phyloP scores from a whole-genome alignment of 169 alveolate genomes.

The Plasmodium ovale region DNA sequence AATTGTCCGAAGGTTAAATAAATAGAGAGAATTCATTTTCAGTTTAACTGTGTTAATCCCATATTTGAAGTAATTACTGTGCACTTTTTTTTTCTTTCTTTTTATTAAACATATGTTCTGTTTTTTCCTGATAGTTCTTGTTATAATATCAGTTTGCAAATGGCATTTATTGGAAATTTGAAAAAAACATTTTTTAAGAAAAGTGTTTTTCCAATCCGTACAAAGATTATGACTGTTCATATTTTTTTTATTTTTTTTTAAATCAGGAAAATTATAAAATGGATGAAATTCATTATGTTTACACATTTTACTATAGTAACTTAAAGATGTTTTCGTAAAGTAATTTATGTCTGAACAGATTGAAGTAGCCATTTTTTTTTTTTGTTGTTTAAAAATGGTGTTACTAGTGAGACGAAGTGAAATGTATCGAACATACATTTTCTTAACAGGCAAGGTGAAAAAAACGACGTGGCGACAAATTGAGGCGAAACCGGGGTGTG shows the following conservation, averaged over 20 bases:
- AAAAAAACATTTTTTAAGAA: neutral
- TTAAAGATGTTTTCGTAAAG: conserved; percentile 5
- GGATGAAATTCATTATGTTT: conserved; percentile 1
- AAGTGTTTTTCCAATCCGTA: neutral
- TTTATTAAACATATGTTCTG: conserved; percentile 11
- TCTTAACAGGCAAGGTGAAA: neutral
- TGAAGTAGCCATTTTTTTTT: conserved; percentile 9
- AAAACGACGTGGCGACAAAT: too few relatives aligned
- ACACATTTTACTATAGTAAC: neutral
- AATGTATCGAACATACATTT: conserved; percentile 40
- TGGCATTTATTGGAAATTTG: neutral
- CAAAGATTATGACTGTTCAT: conserved; percentile 11
- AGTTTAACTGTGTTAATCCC: neutral
- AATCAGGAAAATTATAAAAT: conserved; percentile 13
- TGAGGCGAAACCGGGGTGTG: too few relatives aligned
- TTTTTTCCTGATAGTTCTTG: conserved; percentile 8
- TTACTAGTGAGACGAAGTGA: conserved; percentile 1
- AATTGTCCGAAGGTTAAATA: too few relatives aligned
- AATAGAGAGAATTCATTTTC: too few relatives aligned
- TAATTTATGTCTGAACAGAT: conserved; percentile 12
- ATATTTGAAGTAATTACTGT: conserved; percentile 21
- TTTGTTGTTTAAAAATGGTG: conserved; percentile 36
- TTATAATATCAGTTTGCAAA: conserved; percentile 9
- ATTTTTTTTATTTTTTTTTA: conserved; percentile 16
- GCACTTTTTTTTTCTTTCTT: conserved; percentile 39